These are phyloP conservation scores for Amesomyces nigricolor DNA, from an alignment of 2,329 filamentous ascomycete genomes.

Conservation along the genomic window DNA sequence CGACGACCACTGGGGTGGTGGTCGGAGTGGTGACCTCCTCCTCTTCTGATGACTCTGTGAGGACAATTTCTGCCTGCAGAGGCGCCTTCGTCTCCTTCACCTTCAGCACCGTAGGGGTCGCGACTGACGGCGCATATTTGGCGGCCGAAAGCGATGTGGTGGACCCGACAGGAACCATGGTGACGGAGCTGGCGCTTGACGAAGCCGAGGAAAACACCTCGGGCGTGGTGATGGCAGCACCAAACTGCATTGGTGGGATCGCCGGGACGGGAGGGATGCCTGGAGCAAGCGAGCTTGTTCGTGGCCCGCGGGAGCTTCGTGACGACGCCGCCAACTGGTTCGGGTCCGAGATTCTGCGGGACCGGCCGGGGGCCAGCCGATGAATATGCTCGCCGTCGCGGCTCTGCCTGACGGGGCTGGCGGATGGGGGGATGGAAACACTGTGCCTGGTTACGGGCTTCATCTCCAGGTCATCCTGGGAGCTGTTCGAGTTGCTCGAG, in stretches of 20 bases:
- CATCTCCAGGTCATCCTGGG: constrained; percentile 39
- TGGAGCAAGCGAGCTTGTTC: constrained; percentile 12
- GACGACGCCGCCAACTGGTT: constrained; percentile 11
- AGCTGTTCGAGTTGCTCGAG: constrained; percentile 35
- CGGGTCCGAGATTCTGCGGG: constrained; percentile 22
- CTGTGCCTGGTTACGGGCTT: constrained; percentile 25
- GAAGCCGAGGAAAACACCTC: constrained; percentile 11
- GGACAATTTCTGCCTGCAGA: constrained; percentile 1
- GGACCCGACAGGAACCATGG: constrained; percentile 19
- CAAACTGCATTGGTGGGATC: constrained; percentile 22
- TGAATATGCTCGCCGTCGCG: constrained; percentile 23
- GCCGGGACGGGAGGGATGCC: constrained; percentile 27
- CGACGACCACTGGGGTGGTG: background rate
- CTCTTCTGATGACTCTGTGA: constrained; percentile 7
- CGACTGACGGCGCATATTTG: constrained; percentile 4
- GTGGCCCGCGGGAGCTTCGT: constrained; percentile 10
- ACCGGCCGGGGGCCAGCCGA: constrained; percentile 25
- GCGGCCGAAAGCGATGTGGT: constrained; percentile 16
- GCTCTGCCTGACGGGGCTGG: constrained; percentile 9
- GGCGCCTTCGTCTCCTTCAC: background rate
- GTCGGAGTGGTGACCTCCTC: background rate
- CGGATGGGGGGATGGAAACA: constrained; percentile 1
- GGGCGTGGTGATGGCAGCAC: constrained; percentile 16
- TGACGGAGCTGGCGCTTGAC: constrained; percentile 22
- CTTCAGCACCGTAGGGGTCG: constrained; percentile 1